Conservation (phyloP, 2,329 filamentous ascomycete species). For the Diaporthe sp. region DNA sequence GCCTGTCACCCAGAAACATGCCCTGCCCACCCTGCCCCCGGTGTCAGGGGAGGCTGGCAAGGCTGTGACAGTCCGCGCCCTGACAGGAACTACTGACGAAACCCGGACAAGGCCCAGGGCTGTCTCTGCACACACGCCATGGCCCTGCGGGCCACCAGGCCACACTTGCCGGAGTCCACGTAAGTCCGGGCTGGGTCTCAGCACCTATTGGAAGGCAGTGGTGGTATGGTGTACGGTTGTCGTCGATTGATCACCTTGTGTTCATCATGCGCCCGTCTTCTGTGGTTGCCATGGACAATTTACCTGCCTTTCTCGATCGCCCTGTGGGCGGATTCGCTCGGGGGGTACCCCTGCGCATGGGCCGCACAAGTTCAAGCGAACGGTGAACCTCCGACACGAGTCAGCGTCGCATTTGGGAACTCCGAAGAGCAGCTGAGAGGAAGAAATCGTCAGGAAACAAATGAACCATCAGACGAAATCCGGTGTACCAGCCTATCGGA, state of each 20-base stretch:
- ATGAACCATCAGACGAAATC: constrained; percentile 35
- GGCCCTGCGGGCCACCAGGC: not conserved
- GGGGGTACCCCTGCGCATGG: constrained; percentile 29
- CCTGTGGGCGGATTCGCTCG: not conserved
- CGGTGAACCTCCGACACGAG: constrained; percentile 37
- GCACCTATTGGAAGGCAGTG: not conserved
- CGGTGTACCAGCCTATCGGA: constrained; percentile 32
- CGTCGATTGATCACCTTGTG: constrained; percentile 18
- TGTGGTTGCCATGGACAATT: constrained; percentile 3
- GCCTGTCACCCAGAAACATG: constrained; percentile 33
- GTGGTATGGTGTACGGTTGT: constrained; percentile 3
- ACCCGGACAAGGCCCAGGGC: constrained; percentile 27
- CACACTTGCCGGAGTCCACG: constrained; percentile 6
- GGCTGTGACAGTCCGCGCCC: constrained; percentile 33
- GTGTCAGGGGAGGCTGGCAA: constrained; percentile 25
- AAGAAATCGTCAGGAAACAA: constrained; percentile 34
- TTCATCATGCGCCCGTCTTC: constrained; percentile 2
- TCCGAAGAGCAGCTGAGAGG: constrained; percentile 32
- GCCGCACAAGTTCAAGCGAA: constrained; percentile 34
- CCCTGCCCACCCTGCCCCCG: not conserved
- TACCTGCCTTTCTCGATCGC: constrained; percentile 18
- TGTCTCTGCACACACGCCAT: constrained; percentile 19
- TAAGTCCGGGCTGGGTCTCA: constrained; percentile 23
- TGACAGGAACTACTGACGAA: constrained; percentile 36
- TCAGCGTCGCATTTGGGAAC: constrained; percentile 37